Conservation (phyloP, 2,329 filamentous ascomycete species). For the Graphiopsis chlorocephala region DNA sequence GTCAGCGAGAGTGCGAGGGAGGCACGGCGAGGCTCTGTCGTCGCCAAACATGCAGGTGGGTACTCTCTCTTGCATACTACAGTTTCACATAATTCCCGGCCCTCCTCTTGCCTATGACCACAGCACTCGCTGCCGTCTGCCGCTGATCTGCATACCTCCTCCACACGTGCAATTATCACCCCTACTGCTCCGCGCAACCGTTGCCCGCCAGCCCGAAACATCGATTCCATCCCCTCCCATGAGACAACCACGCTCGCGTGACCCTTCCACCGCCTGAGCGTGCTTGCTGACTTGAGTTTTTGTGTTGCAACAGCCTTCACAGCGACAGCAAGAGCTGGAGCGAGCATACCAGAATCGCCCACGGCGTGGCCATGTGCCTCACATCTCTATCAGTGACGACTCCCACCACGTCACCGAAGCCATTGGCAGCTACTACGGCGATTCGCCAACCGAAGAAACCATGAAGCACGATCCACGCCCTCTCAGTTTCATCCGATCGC, state of each 20-base stretch:
- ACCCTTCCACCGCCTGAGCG: slow-evolving; percentile 8
- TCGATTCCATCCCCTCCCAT: slow-evolving; percentile 7
- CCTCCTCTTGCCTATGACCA: background rate
- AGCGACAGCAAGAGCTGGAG: slow-evolving; percentile 46
- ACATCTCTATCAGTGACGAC: slow-evolving; percentile 76
- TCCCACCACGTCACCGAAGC: slow-evolving; percentile 93
- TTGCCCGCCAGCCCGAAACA: slow-evolving; percentile 12
- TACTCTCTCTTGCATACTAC: slow-evolving; percentile 1
- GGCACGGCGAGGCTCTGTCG: background rate
- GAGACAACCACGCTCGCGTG: slow-evolving; percentile 15
- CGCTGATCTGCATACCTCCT: slow-evolving; percentile 12
- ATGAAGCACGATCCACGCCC: slow-evolving; percentile 52
- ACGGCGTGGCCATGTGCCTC: slow-evolving; percentile 57
- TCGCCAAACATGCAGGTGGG: slow-evolving; percentile 14
- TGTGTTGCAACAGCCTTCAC: slow-evolving; percentile 33
- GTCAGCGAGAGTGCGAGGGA: background rate
- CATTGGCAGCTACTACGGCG: slow-evolving; percentile 86
- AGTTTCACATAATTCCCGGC: background rate
- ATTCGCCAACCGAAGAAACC: slow-evolving; percentile 45
- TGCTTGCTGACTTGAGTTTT: slow-evolving; percentile 7
- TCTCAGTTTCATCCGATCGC: slow-evolving; percentile 69
- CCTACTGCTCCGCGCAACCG: slow-evolving; percentile 7
- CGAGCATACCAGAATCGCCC: slow-evolving; percentile 29
- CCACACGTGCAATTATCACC: slow-evolving; percentile 8
- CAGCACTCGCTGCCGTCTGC: background rate